phyloP scores from a whole-genome alignment of 2,329 filamentous ascomycete genomes.

The Capronia coronata region DNA sequence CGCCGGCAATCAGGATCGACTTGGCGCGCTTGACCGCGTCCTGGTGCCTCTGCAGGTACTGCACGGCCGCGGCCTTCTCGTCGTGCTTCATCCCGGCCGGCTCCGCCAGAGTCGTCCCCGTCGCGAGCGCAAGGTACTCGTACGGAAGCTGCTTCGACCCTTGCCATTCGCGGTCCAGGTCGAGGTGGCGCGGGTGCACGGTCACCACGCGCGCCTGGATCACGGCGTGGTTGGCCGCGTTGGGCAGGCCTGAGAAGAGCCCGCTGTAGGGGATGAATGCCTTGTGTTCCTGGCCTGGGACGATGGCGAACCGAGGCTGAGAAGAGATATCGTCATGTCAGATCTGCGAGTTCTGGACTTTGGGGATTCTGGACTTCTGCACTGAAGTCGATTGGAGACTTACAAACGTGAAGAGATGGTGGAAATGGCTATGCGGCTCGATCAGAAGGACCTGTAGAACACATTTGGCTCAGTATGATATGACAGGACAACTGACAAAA shows the following conservation, averaged over 20 bases:
- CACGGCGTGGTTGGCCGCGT: constrained; percentile 39
- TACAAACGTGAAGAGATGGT: constrained; percentile 50
- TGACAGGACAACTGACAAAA: constrained; percentile 34
- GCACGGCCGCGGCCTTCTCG: constrained; percentile 10
- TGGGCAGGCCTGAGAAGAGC: constrained; percentile 31
- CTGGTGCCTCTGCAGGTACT: constrained; percentile 16
- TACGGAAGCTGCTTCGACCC: constrained; percentile 46
- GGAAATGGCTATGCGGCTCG: constrained; percentile 56
- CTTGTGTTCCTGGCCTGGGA: constrained; percentile 51
- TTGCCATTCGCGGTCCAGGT: constrained; percentile 35
- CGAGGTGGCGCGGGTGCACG: constrained; percentile 43
- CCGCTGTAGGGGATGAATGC: constrained; percentile 53
- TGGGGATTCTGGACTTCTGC: too few species aligned
- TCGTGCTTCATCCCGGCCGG: constrained; percentile 4
- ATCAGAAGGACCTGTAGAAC: constrained; percentile 47
- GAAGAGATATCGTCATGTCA: constrained; percentile 29
- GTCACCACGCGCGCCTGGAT: constrained; percentile 34
- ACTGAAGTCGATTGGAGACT: constrained; percentile 27
- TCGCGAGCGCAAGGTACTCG: constrained; percentile 53
- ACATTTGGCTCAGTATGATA: constrained; percentile 40
- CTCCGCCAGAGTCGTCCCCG: constrained; percentile 39
- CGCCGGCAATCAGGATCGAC: constrained; percentile 41
- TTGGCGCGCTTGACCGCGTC: constrained; percentile 40
- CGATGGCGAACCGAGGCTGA: constrained; percentile 53
- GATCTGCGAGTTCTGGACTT: too few species aligned